Percentiles rank a stretch among this genome's conserved stretches.
Evolutionary conservation across 345 rosid genomes (phyloP).

Genomic region (Syzygium oleosum): DNA sequence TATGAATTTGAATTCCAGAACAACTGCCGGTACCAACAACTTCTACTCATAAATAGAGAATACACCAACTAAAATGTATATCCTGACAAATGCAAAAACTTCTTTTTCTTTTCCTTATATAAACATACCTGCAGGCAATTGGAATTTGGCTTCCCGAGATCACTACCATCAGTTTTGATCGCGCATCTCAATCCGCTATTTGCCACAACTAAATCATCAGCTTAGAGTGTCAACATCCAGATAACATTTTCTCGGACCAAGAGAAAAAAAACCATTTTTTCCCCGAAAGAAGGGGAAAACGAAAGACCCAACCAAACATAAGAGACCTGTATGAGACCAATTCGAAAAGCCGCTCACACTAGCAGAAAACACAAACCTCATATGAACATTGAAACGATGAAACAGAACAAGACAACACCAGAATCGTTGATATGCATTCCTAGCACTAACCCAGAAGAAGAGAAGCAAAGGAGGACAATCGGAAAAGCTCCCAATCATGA

Average conservation of each 20-base stretch:
- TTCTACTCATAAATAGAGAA: background rate
- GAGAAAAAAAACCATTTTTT: background rate
- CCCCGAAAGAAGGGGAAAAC: background rate
- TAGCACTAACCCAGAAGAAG: background rate
- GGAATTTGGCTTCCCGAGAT: background rate
- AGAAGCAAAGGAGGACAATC: too few species aligned
- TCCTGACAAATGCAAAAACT: background rate
- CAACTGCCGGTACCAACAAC: background rate
- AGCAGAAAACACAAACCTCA: background rate
- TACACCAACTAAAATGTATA: background rate
- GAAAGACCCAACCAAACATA: background rate
- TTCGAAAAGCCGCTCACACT: background rate
- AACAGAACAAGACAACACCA: background rate
- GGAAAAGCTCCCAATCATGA: too few species aligned
- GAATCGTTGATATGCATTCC: background rate
- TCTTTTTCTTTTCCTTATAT: background rate
- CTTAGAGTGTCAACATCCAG: background rate
- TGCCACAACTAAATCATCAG: background rate
- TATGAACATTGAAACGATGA: background rate
- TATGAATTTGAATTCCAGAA: background rate
- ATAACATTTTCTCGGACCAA: background rate
- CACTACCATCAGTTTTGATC: background rate
- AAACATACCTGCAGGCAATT: background rate
- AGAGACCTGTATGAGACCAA: background rate
- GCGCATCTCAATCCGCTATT: background rate